Evolutionary conservation across 2,329 filamentous ascomycete species (phyloP), one percentile per base, ranked within the genome.

Genomic region (Falciphora oryzae): DNA sequence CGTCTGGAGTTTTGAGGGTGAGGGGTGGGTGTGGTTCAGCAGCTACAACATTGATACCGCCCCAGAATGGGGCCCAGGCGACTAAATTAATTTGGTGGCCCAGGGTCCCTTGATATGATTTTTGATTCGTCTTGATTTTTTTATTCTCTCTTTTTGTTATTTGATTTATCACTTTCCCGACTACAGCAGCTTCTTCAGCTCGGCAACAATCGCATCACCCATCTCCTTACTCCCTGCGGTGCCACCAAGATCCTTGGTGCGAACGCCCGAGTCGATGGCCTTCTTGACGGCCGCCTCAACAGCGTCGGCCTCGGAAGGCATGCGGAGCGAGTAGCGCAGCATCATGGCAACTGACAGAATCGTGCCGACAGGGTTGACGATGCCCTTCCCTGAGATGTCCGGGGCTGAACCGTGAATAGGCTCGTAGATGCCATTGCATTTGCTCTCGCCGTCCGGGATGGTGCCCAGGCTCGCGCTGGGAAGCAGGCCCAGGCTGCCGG

Each of bases 351-450:
- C 85, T 16, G 93, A 97, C 58, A 98, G 85, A 68, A 98, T 92
- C 64, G 92, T 93, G 62, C 93, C 94, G 66, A 98, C 83, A 44
- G 94, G 94, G 82, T 96, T 96, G 72, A 97, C 93, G 70, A 97
- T 89, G 66, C 91, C 91, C 79, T 96, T 85, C 69, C 94, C 93
- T 2, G 91, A 92, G 72, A 98, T 98, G 73, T 98, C 93, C 32
- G 93, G 94, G 27, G 94, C 94, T 59, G 91, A 95, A 92, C 92
- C 93, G 77, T 99, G 94, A 71, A 99, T 98, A 31, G 94, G 94
- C 83, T 98, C 94, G 76, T 97, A 99, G 73, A 98, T 97, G 71
- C 93, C 94, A 75, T 96, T 97, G 74, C 93, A 92, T 75, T 85
- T 89, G 71, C 82, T 85, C 82, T 92, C 91, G 64, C 91, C 91